Base-by-base conservation (phyloP, 148 eudicot species). In the Selenicereus undatus region DNA sequence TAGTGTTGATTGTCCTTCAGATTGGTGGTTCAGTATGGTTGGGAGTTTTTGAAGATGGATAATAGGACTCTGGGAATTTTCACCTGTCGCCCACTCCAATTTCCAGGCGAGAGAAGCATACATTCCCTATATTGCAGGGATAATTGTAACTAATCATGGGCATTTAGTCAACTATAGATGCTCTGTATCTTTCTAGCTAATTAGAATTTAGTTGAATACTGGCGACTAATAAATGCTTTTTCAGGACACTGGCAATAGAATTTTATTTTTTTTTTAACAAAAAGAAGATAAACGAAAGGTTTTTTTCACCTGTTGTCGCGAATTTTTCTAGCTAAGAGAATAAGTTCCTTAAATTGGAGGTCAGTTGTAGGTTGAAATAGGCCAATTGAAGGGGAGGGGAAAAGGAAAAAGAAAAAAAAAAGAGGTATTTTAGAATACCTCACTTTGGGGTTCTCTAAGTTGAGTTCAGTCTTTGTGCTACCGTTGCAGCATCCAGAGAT, bases 361-460 rank as follows among this genome's bases (percentile, higher is more conserved):
- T 2, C 32, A 32, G 32, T 32, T 32, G 32, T 2, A 32, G 32
- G 32, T 32, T 32, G 32, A 32, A 32, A 32, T 32, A 32, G 32
- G 43, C 43, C 43, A 7, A 39, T 39, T 39, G 8, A 39, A 7
- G 24, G 62, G 62, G 22, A 12, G 62, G 62, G 22, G 50, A 12
- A 32, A 5, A 0, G 32, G 7, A 17, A 11, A 30, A 20, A 1
- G 6, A 69, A 78, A 79, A 71, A n/a, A 32, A 32, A 32, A 32
- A 71, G 75, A 79, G 81, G 66, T 79, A 79, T 79, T 71, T 69
- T 79, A 70, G 76, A 71, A 79, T 79, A 79, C 81, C 76, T 79
- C 81, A 69, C 27, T 43, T 29, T 21, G 0, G 16, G 11, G 20
- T n/a, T 4, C 2, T 32, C 2, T 32, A 32, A 32, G 32, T 32